These are phyloP conservation scores for Saccharomyces hybrid DNA, from an alignment of 1,139 yeast species.

Conservation along the genomic window DNA sequence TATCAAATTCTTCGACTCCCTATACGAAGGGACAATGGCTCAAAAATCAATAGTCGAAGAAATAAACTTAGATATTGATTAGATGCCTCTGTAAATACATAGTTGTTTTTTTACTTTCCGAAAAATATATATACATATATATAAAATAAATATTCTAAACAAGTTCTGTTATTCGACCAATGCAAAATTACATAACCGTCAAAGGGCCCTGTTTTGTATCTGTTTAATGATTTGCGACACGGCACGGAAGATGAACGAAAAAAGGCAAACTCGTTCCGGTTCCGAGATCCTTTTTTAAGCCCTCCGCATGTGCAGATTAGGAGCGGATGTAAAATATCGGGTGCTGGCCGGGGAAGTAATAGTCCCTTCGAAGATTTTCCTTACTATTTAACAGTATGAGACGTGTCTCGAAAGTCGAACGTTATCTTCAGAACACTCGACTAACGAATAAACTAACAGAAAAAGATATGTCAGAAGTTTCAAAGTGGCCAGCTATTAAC, in stretches of 20 bases:
- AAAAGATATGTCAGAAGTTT: background rate
- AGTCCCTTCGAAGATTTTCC: background rate
- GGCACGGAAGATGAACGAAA: background rate
- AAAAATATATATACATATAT: background rate
- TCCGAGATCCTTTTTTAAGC: background rate
- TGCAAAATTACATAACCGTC: background rate
- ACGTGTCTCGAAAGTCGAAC: background rate
- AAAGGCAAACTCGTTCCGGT: slow-evolving; percentile 2
- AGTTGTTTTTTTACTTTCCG: background rate
- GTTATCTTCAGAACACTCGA: background rate
- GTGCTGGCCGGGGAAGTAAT: background rate
- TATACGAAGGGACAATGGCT: slow-evolving; percentile 42
- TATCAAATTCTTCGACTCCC: slow-evolving; percentile 49
- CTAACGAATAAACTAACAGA: slow-evolving; percentile 1
- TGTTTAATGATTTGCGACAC: background rate
- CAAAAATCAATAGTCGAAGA: slow-evolving; percentile 43
- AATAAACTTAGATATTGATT: slow-evolving; percentile 46
- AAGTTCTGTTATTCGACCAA: background rate
- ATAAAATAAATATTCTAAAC: background rate
- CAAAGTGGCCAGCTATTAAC: slow-evolving; percentile 23
- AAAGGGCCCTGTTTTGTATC: background rate
- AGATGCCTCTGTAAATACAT: slow-evolving; percentile 2
- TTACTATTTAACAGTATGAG: background rate
- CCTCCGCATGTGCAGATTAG: background rate
- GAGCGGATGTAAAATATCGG: background rate